phyloP scores from a whole-genome alignment of 495 filamentous ascomycete species.

The Aspergillus egyptiacus region DNA sequence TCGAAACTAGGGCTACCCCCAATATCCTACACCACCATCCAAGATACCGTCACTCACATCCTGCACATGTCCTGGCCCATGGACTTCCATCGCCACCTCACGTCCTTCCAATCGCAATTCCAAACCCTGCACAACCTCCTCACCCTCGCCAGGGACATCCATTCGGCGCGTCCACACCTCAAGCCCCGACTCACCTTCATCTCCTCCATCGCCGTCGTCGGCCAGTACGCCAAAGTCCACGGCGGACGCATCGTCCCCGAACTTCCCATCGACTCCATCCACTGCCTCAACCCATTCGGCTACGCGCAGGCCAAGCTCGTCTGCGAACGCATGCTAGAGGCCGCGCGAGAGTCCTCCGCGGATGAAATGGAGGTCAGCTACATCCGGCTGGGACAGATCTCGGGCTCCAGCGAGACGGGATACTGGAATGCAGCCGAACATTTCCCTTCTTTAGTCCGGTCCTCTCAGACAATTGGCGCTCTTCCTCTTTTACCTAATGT shows the following conservation, averaged over 20 bases:
- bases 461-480: slow-evolving; percentile 31
- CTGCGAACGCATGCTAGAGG: slow-evolving; percentile 9
- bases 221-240: slow-evolving; percentile 20
- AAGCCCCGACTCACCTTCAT: slow-evolving; percentile 31
- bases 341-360: neutral
- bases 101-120: slow-evolving; percentile 44
- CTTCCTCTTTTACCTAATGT: slow-evolving; percentile 35
- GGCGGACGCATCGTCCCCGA: neutral
- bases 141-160: slow-evolving; percentile 27
- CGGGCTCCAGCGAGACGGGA: slow-evolving; percentile 42
- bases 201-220: slow-evolving; percentile 43
- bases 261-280: neutral
- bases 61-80: slow-evolving; percentile 55
- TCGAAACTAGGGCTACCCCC: slow-evolving; percentile 34
- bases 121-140: slow-evolving; percentile 38
- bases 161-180: neutral
- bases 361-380: neutral
- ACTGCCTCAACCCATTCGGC: neutral
- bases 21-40: slow-evolving; percentile 31
- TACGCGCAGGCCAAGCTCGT: slow-evolving; percentile 6
- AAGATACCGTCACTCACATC: slow-evolving; percentile 41
- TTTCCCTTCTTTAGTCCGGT: slow-evolving; percentile 30
- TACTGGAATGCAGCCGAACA: slow-evolving; percentile 52
- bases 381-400: slow-evolving; percentile 45
- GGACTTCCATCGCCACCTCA: slow-evolving; percentile 38